Conservation (phyloP, 371 early-diverging fungal genomes). For the Enterospora canceri region DNA sequence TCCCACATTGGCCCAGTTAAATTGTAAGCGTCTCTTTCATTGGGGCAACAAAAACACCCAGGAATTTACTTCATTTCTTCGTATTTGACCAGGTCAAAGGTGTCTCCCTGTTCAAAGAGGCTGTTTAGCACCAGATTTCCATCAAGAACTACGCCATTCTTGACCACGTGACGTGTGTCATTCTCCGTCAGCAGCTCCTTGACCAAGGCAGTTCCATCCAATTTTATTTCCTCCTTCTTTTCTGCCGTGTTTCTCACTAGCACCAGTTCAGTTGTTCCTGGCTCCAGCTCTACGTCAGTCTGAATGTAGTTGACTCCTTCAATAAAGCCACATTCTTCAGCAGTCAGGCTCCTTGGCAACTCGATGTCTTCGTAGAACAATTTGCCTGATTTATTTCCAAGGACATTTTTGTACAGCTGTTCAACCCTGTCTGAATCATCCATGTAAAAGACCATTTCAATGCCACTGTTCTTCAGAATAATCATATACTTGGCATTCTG, state of each 20-base stretch:
- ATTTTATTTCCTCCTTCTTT: not conserved
- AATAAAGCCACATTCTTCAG: conserved; percentile 9
- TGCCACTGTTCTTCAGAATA: not conserved
- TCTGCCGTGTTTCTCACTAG: not conserved
- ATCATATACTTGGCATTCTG: not conserved
- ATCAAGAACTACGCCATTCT: not conserved
- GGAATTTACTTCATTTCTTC: too few relatives aligned
- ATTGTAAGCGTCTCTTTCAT: conserved; percentile 73
- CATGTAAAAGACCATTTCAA: conserved; percentile 1
- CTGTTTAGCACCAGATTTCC: not conserved
- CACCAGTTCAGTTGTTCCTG: not conserved
- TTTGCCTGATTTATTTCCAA: not conserved
- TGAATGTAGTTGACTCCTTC: not conserved
- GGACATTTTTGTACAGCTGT: not conserved
- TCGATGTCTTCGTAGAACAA: not conserved
- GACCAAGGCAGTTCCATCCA: not conserved
- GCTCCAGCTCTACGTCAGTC: not conserved
- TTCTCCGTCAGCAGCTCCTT: not conserved
- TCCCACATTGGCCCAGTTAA: conserved; percentile 88
- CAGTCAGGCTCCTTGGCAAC: not conserved
- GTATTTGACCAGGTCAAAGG: not conserved
- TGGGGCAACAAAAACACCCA: conserved; percentile 1
- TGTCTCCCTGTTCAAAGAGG: not conserved
- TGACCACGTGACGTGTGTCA: not conserved
- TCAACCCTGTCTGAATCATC: not conserved